Evolutionary conservation across 2,329 filamentous ascomycete genomes (phyloP), one percentile per base, ranked within the genome.

Genomic region (Trichoderma atrobrunneum): DNA sequence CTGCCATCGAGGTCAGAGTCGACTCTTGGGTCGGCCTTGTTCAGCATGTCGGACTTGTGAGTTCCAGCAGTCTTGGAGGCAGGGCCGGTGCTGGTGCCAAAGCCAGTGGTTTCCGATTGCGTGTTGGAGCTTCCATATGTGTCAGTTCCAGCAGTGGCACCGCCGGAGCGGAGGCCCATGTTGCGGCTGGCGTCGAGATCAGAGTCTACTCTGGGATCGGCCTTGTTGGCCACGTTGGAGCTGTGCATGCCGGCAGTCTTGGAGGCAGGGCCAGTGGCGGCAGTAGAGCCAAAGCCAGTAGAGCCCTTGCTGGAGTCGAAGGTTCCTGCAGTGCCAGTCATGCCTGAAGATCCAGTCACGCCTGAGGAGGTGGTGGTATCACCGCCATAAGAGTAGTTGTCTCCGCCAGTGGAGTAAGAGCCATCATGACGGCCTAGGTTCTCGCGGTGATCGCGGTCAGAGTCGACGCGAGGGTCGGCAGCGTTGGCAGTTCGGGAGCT

Each of bases 21-120:
- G 54, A 88, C 80, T 32, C 85, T 80, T n/a, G 87, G 87, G 73
- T 89, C 87, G 1, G 79, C 73, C 74, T 86, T 86, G 80, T 89
- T 89, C 5, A 80, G 79, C 3, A 82, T 7, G 61, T 85, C 81
- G 24, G 81, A 83, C 72, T 74, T 73, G 78, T 89, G 86, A 59
- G 85, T 85, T 0, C 74, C 74, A 4, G 74, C 72, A 59, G 72
- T 71, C 68, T 73, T 74, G 54, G 39, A 1, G 39, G 62, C 8
- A 30, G 56, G 43, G 14, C 72, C 48, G n/a, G 72, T 63, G 57
- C 57, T 30, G n/a, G 57, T n/a, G 12, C 57, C 57, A 3, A 60
- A 60, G 10, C 57, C 57, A 24, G 57, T 60, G n/a, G 57, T 60
- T 21, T 43, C 39, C 3, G 39, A 43, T 43, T 43, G 39, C 3